Evolutionary conservation across 257 asterid species (phyloP).

Genomic region (Leonotis leonurus): DNA sequence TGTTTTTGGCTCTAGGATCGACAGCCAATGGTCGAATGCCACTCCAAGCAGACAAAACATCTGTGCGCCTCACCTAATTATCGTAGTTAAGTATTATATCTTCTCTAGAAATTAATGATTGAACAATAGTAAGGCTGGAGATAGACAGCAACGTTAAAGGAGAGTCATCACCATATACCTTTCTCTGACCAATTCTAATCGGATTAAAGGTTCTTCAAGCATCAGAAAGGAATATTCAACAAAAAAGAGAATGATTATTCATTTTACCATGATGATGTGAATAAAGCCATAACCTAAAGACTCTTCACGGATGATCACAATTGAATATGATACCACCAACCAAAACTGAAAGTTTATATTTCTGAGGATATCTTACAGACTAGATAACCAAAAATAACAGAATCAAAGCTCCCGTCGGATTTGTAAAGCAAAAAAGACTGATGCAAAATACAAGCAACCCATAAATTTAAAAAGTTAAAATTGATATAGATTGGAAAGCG

Average conservation of each 20-base stretch:
- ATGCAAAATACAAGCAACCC: background rate
- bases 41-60: constrained; percentile 99
- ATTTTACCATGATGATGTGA: background rate
- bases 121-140: constrained; percentile 3
- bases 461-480: background rate
- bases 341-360: background rate
- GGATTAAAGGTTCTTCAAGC: background rate
- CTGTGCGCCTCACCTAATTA: constrained; percentile 73
- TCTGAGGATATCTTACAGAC: background rate
- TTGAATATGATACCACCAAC: background rate
- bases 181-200: constrained; percentile 9
- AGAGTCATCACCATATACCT: background rate
- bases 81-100: constrained; percentile 18
- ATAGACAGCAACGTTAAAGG: background rate
- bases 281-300: background rate
- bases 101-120: constrained; percentile 2
- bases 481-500: background rate
- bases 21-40: constrained; percentile 95
- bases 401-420: background rate
- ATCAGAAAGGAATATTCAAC: background rate
- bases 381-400: background rate
- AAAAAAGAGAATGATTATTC: background rate
- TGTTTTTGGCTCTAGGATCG: constrained; percentile 85
- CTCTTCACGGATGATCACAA: background rate
- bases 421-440: background rate